Evolutionary conservation across 1,284 basidiomycete genomes (phyloP).

Genomic region (Ceratobasidium theobromae): DNA sequence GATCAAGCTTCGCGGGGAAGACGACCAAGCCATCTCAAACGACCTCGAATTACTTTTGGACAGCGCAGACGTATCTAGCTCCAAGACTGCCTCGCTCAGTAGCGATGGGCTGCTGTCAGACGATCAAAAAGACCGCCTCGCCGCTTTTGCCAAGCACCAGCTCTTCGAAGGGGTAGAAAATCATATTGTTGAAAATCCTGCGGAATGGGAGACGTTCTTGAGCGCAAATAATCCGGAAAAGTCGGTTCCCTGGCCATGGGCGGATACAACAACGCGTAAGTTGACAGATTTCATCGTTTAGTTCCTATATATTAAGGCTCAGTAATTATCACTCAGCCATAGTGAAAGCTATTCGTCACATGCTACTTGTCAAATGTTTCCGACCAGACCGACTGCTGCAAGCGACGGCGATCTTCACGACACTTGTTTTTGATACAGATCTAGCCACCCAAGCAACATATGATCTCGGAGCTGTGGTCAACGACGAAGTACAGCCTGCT

Average conservation of each 20-base stretch:
- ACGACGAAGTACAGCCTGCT: slow-evolving; percentile 72
- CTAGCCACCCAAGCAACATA: slow-evolving; percentile 69
- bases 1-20: slow-evolving; percentile 79
- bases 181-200: slow-evolving; percentile 64
- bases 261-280: slow-evolving; percentile 61
- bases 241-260: slow-evolving; percentile 76
- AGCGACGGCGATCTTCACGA: slow-evolving; percentile 74
- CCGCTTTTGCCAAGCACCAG: slow-evolving; percentile 64
- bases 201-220: slow-evolving; percentile 79
- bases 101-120: slow-evolving; percentile 53
- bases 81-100: slow-evolving; percentile 37
- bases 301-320: slow-evolving; percentile 35
- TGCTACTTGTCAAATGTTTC: slow-evolving; percentile 84
- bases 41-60: slow-evolving; percentile 92
- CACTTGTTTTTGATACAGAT: slow-evolving; percentile 74
- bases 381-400: slow-evolving; percentile 87
- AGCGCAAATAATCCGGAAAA: slow-evolving; percentile 70
- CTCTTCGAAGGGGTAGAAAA: slow-evolving; percentile 77
- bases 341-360: slow-evolving; percentile 68
- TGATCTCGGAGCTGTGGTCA: slow-evolving; percentile 75
- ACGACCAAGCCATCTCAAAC: slow-evolving; percentile 65
- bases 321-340: slow-evolving; percentile 55
- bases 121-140: slow-evolving; percentile 70
- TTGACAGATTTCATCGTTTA: slow-evolving; percentile 38
- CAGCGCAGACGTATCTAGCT: slow-evolving; percentile 64